phyloP scores from a whole-genome alignment of 257 asterid genomes.

The Nicotiana paniculata region DNA sequence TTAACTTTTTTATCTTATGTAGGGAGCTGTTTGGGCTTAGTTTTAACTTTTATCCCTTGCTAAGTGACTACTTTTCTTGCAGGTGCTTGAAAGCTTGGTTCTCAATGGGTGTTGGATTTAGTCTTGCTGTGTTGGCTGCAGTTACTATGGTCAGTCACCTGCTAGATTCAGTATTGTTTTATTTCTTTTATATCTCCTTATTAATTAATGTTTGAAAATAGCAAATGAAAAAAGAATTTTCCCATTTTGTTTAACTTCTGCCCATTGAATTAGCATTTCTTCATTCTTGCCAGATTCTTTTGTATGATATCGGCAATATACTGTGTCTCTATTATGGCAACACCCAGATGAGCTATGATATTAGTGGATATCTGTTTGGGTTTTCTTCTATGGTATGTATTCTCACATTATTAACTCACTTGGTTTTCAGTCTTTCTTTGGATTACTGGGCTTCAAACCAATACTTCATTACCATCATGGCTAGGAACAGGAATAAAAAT shows the following conservation, averaged over 20 bases:
- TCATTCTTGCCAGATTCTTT: constrained; percentile 40
- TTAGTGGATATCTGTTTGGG: constrained; percentile 28
- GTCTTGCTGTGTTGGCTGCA: constrained; percentile 53
- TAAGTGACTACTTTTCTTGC: constrained; percentile 1
- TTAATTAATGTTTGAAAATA: not conserved
- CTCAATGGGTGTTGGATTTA: constrained; percentile 72
- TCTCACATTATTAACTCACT: not conserved
- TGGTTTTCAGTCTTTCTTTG: not conserved
- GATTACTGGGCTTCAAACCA: not conserved
- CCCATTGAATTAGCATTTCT: not conserved
- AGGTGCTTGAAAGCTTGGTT: constrained; percentile 73
- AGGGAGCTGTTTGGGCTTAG: not conserved
- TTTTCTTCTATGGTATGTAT: constrained; percentile 44
- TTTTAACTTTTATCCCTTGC: not conserved
- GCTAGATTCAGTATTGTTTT: not conserved
- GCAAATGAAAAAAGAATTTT: not conserved
- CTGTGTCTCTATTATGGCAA: constrained; percentile 33
- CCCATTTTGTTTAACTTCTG: not conserved
- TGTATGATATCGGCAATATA: constrained; percentile 41
- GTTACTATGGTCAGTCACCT: constrained; percentile 40
- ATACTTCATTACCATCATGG: not conserved
- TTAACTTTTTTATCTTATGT: not conserved
- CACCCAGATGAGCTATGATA: constrained; percentile 19
- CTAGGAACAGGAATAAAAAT: not conserved
- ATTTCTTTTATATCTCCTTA: not conserved